Evolutionary conservation across 192 early-diverging fungal species (phyloP).

Genomic region (Backusella tuberculispora): DNA sequence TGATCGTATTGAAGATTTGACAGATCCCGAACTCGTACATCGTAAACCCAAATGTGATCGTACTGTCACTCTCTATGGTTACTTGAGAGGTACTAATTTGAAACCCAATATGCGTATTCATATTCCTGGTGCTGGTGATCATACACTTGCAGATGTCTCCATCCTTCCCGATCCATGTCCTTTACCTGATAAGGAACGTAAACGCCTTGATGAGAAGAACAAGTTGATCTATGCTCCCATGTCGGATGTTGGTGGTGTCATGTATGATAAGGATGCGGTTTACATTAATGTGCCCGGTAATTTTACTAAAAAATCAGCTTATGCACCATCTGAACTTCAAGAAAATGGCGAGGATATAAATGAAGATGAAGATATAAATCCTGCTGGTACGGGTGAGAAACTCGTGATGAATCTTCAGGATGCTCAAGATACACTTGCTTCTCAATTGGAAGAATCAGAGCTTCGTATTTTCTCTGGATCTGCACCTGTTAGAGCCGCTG

Average conservation of each 20-base stretch:
- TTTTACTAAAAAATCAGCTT: constrained; percentile 65
- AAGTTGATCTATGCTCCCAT: constrained; percentile 98
- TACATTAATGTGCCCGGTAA: constrained; percentile 95
- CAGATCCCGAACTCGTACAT: constrained; percentile 85
- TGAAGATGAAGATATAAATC: constrained; percentile 35
- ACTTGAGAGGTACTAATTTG: constrained; percentile 93
- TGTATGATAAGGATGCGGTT: constrained; percentile 99
- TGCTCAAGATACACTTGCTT: constrained; percentile 70
- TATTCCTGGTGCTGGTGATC: constrained; percentile 95
- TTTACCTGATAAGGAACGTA: constrained; percentile 92
- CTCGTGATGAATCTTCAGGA: constrained; percentile 95
- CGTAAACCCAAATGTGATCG: constrained; percentile 86
- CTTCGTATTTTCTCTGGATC: constrained; percentile 74
- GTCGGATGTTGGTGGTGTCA: constrained; percentile 96
- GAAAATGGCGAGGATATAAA: constrained; percentile 44
- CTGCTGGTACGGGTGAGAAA: constrained; percentile 72
- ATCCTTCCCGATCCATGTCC: constrained; percentile 94
- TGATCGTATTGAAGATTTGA: constrained; percentile 96
- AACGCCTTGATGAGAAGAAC: constrained; percentile 88
- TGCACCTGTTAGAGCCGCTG: constrained; percentile 55
- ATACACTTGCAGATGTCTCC: constrained; percentile 72
- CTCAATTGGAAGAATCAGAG: constrained; percentile 66
- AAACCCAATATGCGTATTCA: constrained; percentile 88
- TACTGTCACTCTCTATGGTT: constrained; percentile 94
- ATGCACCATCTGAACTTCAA: constrained; percentile 42